Conservation (phyloP, 179 eudicot genomes). For the Dionaea muscipula region DNA sequence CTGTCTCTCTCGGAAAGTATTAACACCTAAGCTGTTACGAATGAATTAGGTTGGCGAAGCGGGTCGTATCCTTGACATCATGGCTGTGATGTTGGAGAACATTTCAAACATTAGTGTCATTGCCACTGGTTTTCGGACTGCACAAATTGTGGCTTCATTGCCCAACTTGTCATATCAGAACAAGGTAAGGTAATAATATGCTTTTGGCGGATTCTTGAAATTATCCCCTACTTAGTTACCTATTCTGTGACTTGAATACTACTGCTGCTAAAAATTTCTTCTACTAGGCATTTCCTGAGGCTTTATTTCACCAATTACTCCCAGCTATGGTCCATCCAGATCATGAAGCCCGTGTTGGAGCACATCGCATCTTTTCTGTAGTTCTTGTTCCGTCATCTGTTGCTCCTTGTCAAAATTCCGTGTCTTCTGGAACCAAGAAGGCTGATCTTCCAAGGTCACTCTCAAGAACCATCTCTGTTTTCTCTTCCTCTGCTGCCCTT, state of each 20-base stretch:
- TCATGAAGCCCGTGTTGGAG: slow-evolving; percentile 52
- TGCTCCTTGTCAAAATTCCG: slow-evolving; percentile 34
- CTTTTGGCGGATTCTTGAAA: background rate
- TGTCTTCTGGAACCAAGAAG: slow-evolving; percentile 23
- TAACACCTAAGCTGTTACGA: background rate
- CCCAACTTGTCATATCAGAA: slow-evolving; percentile 72
- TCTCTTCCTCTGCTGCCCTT: slow-evolving; percentile 76
- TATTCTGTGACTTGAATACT: background rate
- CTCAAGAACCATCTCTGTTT: slow-evolving; percentile 76
- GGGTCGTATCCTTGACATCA: slow-evolving; percentile 78
- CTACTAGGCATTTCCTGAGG: slow-evolving; percentile 65
- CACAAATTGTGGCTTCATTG: slow-evolving; percentile 79
- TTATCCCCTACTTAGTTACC: background rate
- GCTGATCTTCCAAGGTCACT: slow-evolving; percentile 57
- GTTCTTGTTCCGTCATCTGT: slow-evolving; percentile 77
- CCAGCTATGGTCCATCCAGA: slow-evolving; percentile 73
- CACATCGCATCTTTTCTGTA: slow-evolving; percentile 64
- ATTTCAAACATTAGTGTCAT: slow-evolving; percentile 50
- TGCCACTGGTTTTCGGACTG: slow-evolving; percentile 86
- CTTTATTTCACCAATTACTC: slow-evolving; percentile 63
- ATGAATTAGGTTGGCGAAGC: slow-evolving; percentile 91
- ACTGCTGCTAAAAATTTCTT: background rate
- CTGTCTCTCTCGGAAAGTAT: too few species aligned
- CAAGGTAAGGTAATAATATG: slow-evolving; percentile 43
- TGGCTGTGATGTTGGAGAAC: slow-evolving; percentile 91